A percentile compares a stretch with the other conserved stretches of the same genome.
phyloP scores from a whole-genome alignment of 257 asterid genomes.

The Salvia hispanica region DNA sequence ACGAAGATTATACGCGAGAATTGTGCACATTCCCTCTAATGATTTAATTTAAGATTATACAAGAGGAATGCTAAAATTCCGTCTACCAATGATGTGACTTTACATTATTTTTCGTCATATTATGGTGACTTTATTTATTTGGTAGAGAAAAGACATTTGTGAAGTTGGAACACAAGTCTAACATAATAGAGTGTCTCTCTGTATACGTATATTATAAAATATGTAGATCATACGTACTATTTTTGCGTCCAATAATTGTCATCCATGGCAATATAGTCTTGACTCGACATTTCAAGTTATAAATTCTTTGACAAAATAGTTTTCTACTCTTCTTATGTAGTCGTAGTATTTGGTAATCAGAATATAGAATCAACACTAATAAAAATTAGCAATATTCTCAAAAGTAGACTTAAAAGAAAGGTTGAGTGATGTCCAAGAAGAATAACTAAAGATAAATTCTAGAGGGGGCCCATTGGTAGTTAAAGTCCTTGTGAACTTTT shows the following conservation, averaged over 20 bases:
- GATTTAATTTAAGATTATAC: too few species aligned
- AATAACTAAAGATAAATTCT: neutral
- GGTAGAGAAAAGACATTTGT: too few species aligned
- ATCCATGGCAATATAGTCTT: neutral
- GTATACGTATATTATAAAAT: too few species aligned
- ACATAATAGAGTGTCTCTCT: too few species aligned
- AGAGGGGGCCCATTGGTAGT: conserved; percentile 15
- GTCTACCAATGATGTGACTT: too few species aligned
- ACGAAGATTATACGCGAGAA: too few species aligned
- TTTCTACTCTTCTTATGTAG: too few species aligned
- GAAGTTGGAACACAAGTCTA: too few species aligned
- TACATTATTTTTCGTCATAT: too few species aligned
- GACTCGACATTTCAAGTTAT: neutral
- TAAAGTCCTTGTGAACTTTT: conserved; percentile 17
- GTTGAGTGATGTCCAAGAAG: conserved; percentile 4
- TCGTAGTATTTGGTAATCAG: neutral
- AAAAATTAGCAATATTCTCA: neutral
- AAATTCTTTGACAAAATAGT: neutral
- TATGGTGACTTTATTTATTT: too few species aligned
- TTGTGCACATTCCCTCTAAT: too few species aligned
- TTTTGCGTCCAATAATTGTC: neutral
- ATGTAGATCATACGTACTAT: neutral
- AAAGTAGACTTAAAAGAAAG: neutral
- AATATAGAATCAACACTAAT: neutral
- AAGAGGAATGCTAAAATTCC: too few species aligned